Conservation (phyloP, 257 asterid genomes). For the Phtheirospermum japonicum region DNA sequence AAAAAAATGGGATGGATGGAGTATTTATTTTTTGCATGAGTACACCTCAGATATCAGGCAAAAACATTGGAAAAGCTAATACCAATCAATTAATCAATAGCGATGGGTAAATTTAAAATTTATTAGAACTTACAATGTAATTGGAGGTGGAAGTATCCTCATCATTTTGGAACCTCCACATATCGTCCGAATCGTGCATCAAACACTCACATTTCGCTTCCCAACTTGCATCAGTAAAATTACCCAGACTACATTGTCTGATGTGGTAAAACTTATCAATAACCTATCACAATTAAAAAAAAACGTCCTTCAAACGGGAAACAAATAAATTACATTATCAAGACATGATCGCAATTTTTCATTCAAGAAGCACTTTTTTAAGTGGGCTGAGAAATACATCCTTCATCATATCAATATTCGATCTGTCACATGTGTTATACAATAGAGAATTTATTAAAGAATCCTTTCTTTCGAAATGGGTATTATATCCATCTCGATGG, state of each 20-base stretch:
- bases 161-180: constrained; percentile 68
- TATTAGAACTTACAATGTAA: constrained; percentile 64
- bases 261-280: constrained; percentile 73
- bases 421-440: constrained; percentile 8
- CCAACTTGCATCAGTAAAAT: constrained; percentile 49
- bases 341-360: constrained; percentile 14
- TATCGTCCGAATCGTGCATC: constrained; percentile 65
- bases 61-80: constrained; percentile 13
- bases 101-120: constrained; percentile 4
- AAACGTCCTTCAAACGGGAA: constrained; percentile 18
- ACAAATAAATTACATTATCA: constrained; percentile 17
- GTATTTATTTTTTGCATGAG: not conserved
- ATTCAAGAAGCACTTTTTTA: not conserved
- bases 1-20: too few species aligned
- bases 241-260: constrained; percentile 49
- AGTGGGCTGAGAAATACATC: constrained; percentile 7
- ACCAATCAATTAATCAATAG: constrained; percentile 2
- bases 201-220: constrained; percentile 81
- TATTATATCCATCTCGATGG: constrained; percentile 17
- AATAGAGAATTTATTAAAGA: constrained; percentile 19
- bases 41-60: constrained; percentile 12
- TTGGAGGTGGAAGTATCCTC: constrained; percentile 70
- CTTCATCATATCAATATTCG: constrained; percentile 5
- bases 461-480: not conserved
- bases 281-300: constrained; percentile 55